Evolutionary conservation across 2,329 filamentous ascomycete genomes (phyloP).

Genomic region (Aspergillus sp.): DNA sequence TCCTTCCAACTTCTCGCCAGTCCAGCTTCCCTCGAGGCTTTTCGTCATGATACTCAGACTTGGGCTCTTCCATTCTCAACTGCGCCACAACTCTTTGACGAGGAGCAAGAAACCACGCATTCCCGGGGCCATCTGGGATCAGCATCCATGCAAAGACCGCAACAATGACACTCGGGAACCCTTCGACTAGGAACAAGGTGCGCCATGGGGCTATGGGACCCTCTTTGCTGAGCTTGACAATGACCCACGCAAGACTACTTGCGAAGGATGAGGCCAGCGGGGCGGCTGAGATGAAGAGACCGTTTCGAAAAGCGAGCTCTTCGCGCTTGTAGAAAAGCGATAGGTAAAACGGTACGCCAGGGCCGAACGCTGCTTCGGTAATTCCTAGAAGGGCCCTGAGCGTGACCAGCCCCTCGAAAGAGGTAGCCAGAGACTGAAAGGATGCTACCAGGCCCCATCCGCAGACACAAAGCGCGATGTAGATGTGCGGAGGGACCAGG

Average conservation of each 20-base stretch:
- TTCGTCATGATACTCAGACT: constrained; percentile 36
- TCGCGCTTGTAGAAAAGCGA: constrained; percentile 62
- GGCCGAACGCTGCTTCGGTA: constrained; percentile 61
- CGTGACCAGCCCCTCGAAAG: constrained; percentile 55
- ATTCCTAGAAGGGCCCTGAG: constrained; percentile 50
- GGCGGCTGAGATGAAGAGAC: constrained; percentile 77
- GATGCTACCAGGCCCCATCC: constrained; percentile 79
- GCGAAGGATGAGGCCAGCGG: constrained; percentile 66
- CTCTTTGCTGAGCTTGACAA: constrained; percentile 64
- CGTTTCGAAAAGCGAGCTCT: constrained; percentile 81
- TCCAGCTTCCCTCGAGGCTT: constrained; percentile 43
- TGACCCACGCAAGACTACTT: constrained; percentile 71
- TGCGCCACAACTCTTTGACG: constrained; percentile 69
- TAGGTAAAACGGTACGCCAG: constrained; percentile 63
- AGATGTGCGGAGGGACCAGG: constrained; percentile 59
- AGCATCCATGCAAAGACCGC: constrained; percentile 70
- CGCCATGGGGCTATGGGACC: constrained; percentile 78
- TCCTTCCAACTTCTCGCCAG: constrained; percentile 56
- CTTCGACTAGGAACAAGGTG: constrained; percentile 79
- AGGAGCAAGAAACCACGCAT: constrained; percentile 60
- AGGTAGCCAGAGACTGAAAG: constrained; percentile 65
- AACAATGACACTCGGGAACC: constrained; percentile 76
- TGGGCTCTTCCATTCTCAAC: constrained; percentile 61
- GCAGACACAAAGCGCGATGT: constrained; percentile 60
- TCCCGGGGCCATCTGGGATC: constrained; percentile 72